Evolutionary conservation across 2,329 filamentous ascomycete genomes (phyloP).

Genomic region (Arthrobotrys megalospora): DNA sequence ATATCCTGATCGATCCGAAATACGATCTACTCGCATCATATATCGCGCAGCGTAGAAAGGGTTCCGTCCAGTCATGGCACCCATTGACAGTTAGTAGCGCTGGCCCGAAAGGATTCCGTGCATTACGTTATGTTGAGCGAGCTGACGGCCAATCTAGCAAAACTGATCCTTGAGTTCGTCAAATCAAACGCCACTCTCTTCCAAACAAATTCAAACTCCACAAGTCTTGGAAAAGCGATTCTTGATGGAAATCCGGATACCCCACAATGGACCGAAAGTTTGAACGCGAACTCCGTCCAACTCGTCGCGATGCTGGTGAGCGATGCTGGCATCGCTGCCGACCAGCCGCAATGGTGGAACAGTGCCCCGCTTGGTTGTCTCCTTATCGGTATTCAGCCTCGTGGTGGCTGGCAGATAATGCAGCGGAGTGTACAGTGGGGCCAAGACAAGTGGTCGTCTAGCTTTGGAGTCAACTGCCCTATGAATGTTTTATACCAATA

Average conservation of each 20-base stretch:
- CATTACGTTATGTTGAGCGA: constrained; percentile 12
- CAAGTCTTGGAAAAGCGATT: constrained; percentile 12
- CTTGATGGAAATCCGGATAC: constrained; percentile 6
- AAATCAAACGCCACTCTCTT: constrained; percentile 30
- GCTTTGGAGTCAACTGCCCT: constrained; percentile 46
- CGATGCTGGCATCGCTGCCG: constrained; percentile 51
- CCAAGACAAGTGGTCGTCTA: constrained; percentile 35
- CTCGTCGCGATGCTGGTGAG: constrained; percentile 55
- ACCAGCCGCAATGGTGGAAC: constrained; percentile 52
- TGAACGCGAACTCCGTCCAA: constrained; percentile 49
- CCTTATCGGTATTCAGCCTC: constrained; percentile 52
- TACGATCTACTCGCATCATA: constrained; percentile 1
- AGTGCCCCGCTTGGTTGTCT: constrained; percentile 45
- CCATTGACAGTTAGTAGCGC: constrained; percentile 18
- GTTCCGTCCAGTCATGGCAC: neutral
- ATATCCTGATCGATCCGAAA: neutral
- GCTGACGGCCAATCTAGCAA: constrained; percentile 21
- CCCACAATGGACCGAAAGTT: constrained; percentile 50
- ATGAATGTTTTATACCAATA: constrained; percentile 44
- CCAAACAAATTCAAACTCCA: constrained; percentile 6
- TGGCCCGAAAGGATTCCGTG: neutral
- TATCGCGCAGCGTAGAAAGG: neutral
- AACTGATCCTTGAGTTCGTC: constrained; percentile 17
- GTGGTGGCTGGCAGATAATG: constrained; percentile 56
- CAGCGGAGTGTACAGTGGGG: constrained; percentile 53